Percentiles rank a stretch among this genome's conserved stretches.
phyloP scores from a whole-genome alignment of 768 basidiomycete genomes.

The Russula emetica region DNA sequence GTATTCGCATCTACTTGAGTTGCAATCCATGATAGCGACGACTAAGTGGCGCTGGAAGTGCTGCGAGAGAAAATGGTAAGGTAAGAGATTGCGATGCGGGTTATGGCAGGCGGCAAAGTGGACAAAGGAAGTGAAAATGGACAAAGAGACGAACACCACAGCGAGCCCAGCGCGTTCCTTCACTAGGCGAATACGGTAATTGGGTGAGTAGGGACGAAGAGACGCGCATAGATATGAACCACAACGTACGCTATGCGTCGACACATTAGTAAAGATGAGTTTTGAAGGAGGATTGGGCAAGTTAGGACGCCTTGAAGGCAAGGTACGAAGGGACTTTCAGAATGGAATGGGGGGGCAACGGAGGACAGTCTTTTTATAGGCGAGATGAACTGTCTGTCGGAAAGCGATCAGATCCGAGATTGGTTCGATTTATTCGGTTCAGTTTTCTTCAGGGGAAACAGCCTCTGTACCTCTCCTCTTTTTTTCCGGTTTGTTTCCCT shows the following conservation, averaged over 20 bases:
- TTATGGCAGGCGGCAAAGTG: not conserved
- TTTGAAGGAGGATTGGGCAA: not conserved
- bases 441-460: not conserved
- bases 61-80: conserved; percentile 35
- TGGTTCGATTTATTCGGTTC: conserved; percentile 22
- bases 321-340: conserved; percentile 4
- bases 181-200: conserved; percentile 38
- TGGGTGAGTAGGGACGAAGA: conserved; percentile 20
- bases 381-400: not conserved
- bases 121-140: not conserved
- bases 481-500: not conserved
- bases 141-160: conserved; percentile 52
- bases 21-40: conserved; percentile 72
- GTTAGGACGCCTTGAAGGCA: not conserved
- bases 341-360: conserved; percentile 7
- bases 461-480: no score
- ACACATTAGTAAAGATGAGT: conserved; percentile 48
- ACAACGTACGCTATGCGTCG: conserved; percentile 66
- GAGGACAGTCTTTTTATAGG: conserved; percentile 19
- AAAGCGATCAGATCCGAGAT: conserved; percentile 16
- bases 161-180: conserved; percentile 70
- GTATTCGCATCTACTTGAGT: conserved; percentile 56
- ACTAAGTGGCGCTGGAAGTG: conserved; percentile 77
- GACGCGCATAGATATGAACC: not conserved
- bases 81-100: conserved; percentile 15